Base-by-base conservation (phyloP, 805 yeast species). In the Saccharomycopsis sp. region DNA sequence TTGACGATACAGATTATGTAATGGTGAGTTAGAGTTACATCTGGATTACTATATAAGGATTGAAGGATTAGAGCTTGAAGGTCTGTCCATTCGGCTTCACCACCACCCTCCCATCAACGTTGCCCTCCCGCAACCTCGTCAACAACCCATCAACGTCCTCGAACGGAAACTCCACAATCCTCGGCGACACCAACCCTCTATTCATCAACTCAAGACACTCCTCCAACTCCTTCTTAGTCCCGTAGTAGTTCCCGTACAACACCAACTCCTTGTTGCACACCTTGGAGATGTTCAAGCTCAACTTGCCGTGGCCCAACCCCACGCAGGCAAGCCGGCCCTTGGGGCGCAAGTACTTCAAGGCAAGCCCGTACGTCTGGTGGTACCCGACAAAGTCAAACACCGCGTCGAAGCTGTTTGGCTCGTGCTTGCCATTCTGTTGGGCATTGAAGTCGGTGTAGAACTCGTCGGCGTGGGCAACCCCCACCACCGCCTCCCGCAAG, bases 161-260 rank as follows among this genome's bases (percentile, higher is more conserved):
- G 50, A 69, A 57, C 5, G 57, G 52, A n/a, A 36, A 38, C 4
- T 53, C 45, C 9, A 50, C 50, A 17, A 60, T 55, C 12, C 59
- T 46, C 2, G 74, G 74, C 22, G 53, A 59, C 34, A 69, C 54
- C 32, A 51, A 58, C 3, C 73, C 73, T 34, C 49, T 45, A 2
- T 57, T 48, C 22, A 69, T 56, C 67, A 71, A 64, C 23, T 61
- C 52, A 60, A 70, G 57, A 26, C 63, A 57, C 42, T 68, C 72
- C 18, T 52, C 48, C 47, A 66, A 71, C 38, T 69, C 73, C 7
- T 51, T 48, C 1, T 67, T 61, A 10, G 62, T 60, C 18, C 75
- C 75, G 26, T 73, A 71, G 48, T 65, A 65, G 33, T 62, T 57
- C 46, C 61, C 66, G 25, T 60, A 50, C 30, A 67, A 47, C 37